Conservation (phyloP, 2,329 filamentous ascomycete species). For the Setomelanomma holmii region DNA sequence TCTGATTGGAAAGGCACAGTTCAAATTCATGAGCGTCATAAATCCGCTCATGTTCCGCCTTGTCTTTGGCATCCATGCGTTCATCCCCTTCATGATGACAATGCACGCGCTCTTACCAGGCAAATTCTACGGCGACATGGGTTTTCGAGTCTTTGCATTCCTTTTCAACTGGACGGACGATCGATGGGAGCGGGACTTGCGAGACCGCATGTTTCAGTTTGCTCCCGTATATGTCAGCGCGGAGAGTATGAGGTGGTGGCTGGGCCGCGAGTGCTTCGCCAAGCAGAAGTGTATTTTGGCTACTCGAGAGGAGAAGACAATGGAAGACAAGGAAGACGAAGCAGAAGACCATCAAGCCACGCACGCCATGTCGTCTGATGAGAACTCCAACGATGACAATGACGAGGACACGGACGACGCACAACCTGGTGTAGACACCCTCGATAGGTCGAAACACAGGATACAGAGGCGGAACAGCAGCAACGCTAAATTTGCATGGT, state of each 20-base stretch:
- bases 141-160: constrained; percentile 88
- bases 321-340: constrained; percentile 63
- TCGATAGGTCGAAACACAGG: constrained; percentile 6
- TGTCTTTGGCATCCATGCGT: constrained; percentile 90
- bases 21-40: constrained; percentile 88
- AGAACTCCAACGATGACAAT: constrained; percentile 24
- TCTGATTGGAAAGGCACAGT: constrained; percentile 84
- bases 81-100: constrained; percentile 92
- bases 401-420: constrained; percentile 5
- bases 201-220: constrained; percentile 88
- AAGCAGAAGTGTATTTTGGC: constrained; percentile 86
- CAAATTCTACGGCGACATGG: constrained; percentile 77
- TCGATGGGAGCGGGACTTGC: constrained; percentile 81
- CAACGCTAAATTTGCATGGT: constrained; percentile 71
- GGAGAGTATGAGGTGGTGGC: constrained; percentile 95
- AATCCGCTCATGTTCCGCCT: constrained; percentile 77
- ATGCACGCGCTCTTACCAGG: constrained; percentile 74
- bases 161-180: constrained; percentile 87
- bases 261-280: constrained; percentile 84
- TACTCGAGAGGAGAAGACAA: constrained; percentile 72
- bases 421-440: constrained; percentile 1
- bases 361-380: constrained; percentile 10
- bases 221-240: constrained; percentile 88
- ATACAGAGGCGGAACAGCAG: constrained; percentile 47
- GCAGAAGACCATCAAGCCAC: constrained; percentile 34